Percentiles rank a stretch among this genome's conserved stretches.
Conservation (phyloP, 2,329 filamentous ascomycete genomes). For the Ascosphaera acerosa region DNA sequence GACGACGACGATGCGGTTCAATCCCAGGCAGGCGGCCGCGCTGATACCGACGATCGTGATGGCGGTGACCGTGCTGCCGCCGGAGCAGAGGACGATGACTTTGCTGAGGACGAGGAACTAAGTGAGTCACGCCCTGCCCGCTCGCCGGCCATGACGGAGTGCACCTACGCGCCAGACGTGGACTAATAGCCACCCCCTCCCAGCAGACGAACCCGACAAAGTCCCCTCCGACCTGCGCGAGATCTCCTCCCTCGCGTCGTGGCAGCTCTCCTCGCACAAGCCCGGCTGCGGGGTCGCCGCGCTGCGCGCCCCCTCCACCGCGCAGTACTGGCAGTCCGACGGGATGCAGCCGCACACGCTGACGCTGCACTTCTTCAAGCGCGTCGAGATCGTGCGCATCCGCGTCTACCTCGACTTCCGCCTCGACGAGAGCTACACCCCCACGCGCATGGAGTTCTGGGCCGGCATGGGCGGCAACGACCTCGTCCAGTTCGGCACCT, state of each 20-base stretch:
- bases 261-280: conserved; percentile 37
- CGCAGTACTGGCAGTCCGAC: conserved; percentile 39
- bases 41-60: no score
- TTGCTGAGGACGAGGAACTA: no score
- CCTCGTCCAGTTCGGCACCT: conserved; percentile 61
- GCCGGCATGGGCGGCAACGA: conserved; percentile 84
- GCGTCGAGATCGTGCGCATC: conserved; percentile 26
- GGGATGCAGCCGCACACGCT: conserved; percentile 38
- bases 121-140: no score
- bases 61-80: no score
- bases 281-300: conserved; percentile 35
- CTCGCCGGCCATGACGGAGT: no score
- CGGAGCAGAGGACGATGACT: no score
- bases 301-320: conserved; percentile 30
- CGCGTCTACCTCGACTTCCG: conserved; percentile 54
- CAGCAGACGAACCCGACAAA: no score
- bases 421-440: conserved; percentile 87
- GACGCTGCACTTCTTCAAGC: conserved; percentile 35
- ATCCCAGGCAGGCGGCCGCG: no score
- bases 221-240: conserved; percentile 29
- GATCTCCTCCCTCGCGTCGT: conserved; percentile 39
- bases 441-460: conserved; percentile 69
- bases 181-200: no score
- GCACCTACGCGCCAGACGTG: no score
- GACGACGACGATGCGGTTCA: no score